Evolutionary conservation across 1,284 basidiomycete genomes (phyloP).

Genomic region (Apiotrichum laibachii): DNA sequence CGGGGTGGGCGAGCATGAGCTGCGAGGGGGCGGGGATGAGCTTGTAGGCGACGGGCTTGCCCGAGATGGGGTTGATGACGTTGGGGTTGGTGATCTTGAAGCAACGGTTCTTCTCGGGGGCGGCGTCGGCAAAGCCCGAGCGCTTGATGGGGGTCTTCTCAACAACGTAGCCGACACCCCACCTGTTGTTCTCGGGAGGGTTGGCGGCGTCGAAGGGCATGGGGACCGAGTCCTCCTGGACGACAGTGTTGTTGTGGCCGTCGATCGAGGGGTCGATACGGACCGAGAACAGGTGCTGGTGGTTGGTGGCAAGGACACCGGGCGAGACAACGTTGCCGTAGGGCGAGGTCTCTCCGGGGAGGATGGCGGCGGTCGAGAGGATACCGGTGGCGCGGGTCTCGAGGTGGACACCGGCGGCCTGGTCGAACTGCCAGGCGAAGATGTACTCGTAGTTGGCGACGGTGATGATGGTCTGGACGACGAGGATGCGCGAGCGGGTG

Average conservation of each 20-base stretch:
- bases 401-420: constrained; percentile 51
- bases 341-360: constrained; percentile 47
- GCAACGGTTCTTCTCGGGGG: constrained; percentile 39
- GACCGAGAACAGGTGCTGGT: constrained; percentile 53
- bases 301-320: constrained; percentile 50
- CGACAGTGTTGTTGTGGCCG: constrained; percentile 49
- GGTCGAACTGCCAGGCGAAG: constrained; percentile 51
- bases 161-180: constrained; percentile 44
- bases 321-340: constrained; percentile 52
- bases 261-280: constrained; percentile 46
- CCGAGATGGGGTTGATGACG: constrained; percentile 45
- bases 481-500: constrained; percentile 47
- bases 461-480: constrained; percentile 52
- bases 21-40: constrained; percentile 48
- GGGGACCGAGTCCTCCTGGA: constrained; percentile 48
- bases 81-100: constrained; percentile 51
- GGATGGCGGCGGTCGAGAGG: constrained; percentile 48
- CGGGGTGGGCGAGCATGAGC: constrained; percentile 49
- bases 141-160: constrained; percentile 43
- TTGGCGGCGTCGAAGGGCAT: constrained; percentile 40
- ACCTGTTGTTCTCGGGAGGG: constrained; percentile 41
- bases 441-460: constrained; percentile 48
- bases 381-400: constrained; percentile 54
- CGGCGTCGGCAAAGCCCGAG: constrained; percentile 43
- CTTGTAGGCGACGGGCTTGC: constrained; percentile 42